Percentiles rank a stretch among this genome's conserved stretches.
Evolutionary conservation across 306 rosid species (phyloP).

Genomic region (Herpetospermum pedunculosum): DNA sequence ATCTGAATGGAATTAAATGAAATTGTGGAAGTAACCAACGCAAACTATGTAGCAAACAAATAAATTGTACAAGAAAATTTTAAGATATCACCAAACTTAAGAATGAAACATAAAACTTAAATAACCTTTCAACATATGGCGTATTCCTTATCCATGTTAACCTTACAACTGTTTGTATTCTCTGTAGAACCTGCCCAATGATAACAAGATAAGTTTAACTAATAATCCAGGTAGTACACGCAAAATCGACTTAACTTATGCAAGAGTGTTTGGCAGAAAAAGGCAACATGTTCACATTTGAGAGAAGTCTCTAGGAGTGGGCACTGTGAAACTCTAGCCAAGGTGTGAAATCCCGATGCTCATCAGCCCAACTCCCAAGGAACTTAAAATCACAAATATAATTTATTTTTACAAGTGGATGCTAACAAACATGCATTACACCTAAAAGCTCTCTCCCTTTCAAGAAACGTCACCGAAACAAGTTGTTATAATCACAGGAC

Average conservation of each 20-base stretch:
- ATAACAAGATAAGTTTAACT: background rate
- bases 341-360: background rate
- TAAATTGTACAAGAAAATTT: background rate
- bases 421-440: background rate
- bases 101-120: background rate
- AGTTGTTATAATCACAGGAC: background rate
- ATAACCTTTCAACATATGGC: conserved; percentile 56
- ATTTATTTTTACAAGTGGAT: background rate
- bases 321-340: background rate
- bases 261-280: background rate
- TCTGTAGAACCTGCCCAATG: conserved; percentile 53
- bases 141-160: conserved; percentile 87
- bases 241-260: background rate
- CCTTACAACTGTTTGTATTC: conserved; percentile 43
- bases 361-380: background rate
- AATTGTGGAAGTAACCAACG: background rate
- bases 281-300: no score
- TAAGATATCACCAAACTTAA: background rate
- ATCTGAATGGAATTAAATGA: background rate
- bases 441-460: background rate
- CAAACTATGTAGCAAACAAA: background rate
- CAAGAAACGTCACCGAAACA: background rate
- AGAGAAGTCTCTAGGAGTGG: background rate
- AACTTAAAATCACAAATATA: background rate
- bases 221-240: background rate